Evolutionary conservation across 2,329 filamentous ascomycete species (phyloP).

Genomic region (Fusarium udum): DNA sequence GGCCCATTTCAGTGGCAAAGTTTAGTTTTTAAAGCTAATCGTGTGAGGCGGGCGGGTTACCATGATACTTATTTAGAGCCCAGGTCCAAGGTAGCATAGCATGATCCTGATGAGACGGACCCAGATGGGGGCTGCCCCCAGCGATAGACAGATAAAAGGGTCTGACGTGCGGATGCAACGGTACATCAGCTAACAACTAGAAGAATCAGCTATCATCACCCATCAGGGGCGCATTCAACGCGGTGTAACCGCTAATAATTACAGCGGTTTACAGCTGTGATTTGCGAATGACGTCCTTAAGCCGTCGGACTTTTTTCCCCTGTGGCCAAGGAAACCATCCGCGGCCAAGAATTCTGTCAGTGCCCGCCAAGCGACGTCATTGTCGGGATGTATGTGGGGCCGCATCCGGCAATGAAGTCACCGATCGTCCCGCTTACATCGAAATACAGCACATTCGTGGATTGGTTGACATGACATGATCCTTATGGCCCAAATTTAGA

Average conservation of each 20-base stretch:
- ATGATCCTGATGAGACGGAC: conserved; percentile 4
- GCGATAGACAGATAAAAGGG: neutral
- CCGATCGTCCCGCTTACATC: conserved; percentile 26
- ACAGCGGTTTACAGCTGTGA: conserved; percentile 1
- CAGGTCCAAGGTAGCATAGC: neutral
- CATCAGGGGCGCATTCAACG: neutral
- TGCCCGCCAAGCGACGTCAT: conserved; percentile 28
- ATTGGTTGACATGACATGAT: neutral
- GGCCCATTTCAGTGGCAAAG: conserved; percentile 27
- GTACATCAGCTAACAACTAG: neutral
- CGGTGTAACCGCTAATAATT: neutral
- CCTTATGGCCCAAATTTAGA: conserved; percentile 3
- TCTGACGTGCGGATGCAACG: conserved; percentile 13
- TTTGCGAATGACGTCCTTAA: conserved; percentile 26
- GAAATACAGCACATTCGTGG: neutral
- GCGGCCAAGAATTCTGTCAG: conserved; percentile 22
- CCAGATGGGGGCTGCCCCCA: neutral
- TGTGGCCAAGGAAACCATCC: conserved; percentile 12
- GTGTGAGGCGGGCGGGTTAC: neutral
- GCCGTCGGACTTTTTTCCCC: neutral
- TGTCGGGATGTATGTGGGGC: conserved; percentile 10
- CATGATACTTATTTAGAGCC: neutral
- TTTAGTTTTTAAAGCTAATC: conserved; percentile 7
- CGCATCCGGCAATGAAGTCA: conserved; percentile 25
- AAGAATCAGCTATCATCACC: neutral